phyloP scores from a whole-genome alignment of 2,329 filamentous ascomycete genomes.

The Xylogone sp. region DNA sequence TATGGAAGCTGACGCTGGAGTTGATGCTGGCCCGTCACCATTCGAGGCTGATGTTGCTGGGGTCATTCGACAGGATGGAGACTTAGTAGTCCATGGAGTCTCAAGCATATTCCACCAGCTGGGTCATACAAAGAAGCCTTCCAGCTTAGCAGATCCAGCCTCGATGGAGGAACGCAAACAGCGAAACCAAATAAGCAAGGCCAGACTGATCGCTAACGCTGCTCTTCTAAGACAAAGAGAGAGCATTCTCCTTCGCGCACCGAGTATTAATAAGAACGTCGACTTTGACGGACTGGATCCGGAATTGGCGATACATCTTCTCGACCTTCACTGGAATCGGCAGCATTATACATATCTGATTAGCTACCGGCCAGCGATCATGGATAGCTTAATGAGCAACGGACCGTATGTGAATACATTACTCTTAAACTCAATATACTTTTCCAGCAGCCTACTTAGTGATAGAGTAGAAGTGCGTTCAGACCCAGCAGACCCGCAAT shows the following conservation, averaged over 20 bases:
- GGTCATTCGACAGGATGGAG: constrained; percentile 29
- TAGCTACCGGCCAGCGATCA: constrained; percentile 35
- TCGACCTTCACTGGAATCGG: constrained; percentile 35
- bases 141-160: constrained; percentile 11
- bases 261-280: constrained; percentile 9
- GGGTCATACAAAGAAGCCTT: constrained; percentile 25
- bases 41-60: constrained; percentile 32
- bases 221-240: constrained; percentile 31
- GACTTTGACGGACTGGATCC: constrained; percentile 20
- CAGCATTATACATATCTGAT: constrained; percentile 35
- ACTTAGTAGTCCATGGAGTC: constrained; percentile 31
- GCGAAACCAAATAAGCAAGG: constrained; percentile 23
- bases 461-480: constrained; percentile 31
- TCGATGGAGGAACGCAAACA: constrained; percentile 23
- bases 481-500: constrained; percentile 30
- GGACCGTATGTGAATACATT: constrained; percentile 35
- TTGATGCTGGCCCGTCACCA: constrained; percentile 22
- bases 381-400: constrained; percentile 32
- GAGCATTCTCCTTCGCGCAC: constrained; percentile 25
- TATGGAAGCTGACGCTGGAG: neutral
- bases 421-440: constrained; percentile 37
- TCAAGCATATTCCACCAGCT: constrained; percentile 30
- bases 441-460: constrained; percentile 35
- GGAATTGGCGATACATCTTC: constrained; percentile 33
- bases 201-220: constrained; percentile 32